Evolutionary conservation across 1,284 basidiomycete species (phyloP), one percentile per base, ranked within the genome.

Genomic region (Lignosus rhinocerotis): DNA sequence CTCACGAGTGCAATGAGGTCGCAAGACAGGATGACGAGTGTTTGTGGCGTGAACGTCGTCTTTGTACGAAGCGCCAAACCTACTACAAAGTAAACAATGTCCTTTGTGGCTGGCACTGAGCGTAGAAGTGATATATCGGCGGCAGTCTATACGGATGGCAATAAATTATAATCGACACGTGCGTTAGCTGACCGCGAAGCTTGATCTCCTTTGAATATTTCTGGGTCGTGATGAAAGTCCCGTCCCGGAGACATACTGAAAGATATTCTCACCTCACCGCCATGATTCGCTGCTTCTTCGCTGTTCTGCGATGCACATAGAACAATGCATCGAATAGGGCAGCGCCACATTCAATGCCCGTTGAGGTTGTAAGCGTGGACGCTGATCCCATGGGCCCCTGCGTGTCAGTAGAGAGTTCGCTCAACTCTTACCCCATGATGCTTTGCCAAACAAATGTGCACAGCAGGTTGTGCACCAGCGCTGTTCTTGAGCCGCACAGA

Each of bases 401-500:
- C 14, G 14, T n/a, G 11, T 44, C 43, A 25, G 1, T 25, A 25
- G 6, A 30, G 7, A 36, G 62, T 82, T 78, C 47, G 39, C 36
- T 30, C 32, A 54, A 21, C n/a, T 46, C 60, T 16, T 49, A 50
- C 39, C 47, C 52, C 8, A 53, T 57, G 9, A 56, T 51, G 11
- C 56, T 59, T 25, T 25, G 2, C 25, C 2, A 86, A 65, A 55
- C 75, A 65, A 25, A 87, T 66, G 62, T 82, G 79, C 14, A 77
- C 73, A 19, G 63, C 72, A 14, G 83, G 74, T 6, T 68, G 65
- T 0, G 69, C 70, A 12, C 67, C 69, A n/a, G 66, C 67, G 34
- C 60, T 69, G 33, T 70, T 76, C 4, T 69, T 64, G 46, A 85
- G 72, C 67, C 78, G 50, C 76, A 70, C 0, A 76, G 77, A 67